phyloP scores from a whole-genome alignment of 2,329 filamentous ascomycete genomes.

The Sporothrix euskadiensis region DNA sequence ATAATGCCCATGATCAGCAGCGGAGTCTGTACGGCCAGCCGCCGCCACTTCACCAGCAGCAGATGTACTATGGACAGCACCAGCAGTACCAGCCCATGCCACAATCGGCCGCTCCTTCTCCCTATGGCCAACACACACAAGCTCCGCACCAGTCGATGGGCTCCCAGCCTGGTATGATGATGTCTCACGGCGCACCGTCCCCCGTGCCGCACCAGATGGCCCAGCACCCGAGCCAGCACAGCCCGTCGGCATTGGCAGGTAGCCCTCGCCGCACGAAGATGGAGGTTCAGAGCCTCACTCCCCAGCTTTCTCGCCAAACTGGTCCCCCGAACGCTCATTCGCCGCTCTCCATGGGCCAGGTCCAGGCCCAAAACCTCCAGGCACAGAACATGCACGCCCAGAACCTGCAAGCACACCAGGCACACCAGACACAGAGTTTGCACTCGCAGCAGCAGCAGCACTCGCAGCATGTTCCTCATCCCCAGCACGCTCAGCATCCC shows the following conservation, averaged over 20 bases:
- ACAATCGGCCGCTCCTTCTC: constrained; percentile 59
- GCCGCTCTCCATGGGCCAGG: constrained; percentile 33
- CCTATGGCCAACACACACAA: constrained; percentile 61
- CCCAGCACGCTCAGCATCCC: constrained; percentile 25
- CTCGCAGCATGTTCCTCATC: constrained; percentile 20
- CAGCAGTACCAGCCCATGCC: constrained; percentile 67
- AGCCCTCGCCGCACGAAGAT: constrained; percentile 64
- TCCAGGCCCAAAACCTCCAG: constrained; percentile 39
- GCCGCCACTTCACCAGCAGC: constrained; percentile 73
- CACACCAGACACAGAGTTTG: constrained; percentile 28
- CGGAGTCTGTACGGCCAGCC: constrained; percentile 82
- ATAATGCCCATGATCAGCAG: constrained; percentile 86
- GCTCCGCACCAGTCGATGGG: constrained; percentile 61
- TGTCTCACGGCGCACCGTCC: constrained; percentile 57
- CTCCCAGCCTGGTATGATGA: constrained; percentile 66
- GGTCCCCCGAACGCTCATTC: constrained; percentile 37
- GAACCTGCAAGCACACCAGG: constrained; percentile 25
- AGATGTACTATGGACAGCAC: constrained; percentile 73
- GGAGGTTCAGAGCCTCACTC: constrained; percentile 58
- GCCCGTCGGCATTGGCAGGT: constrained; percentile 57
- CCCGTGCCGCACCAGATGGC: constrained; percentile 55
- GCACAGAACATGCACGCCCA: constrained; percentile 43
- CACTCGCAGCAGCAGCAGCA: constrained; percentile 29
- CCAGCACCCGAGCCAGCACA: constrained; percentile 61
- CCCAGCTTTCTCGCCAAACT: constrained; percentile 61